Evolutionary conservation across 805 yeast species (phyloP).

Genomic region (Yarrowia sp.): DNA sequence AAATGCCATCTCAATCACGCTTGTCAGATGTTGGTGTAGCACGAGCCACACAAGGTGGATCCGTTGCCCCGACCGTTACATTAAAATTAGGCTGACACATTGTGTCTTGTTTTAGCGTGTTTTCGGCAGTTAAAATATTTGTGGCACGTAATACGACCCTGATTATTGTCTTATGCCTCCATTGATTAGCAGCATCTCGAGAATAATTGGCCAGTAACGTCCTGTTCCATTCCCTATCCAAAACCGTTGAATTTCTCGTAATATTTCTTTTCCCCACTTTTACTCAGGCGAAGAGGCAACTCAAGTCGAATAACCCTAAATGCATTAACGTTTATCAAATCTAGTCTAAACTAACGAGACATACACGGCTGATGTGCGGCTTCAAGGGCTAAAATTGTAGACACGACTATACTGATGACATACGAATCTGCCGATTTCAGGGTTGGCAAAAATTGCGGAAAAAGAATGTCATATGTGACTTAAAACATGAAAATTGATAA

Average conservation of each 20-base stretch:
- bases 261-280: neutral
- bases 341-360: neutral
- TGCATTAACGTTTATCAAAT: neutral
- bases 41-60: neutral
- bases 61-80: constrained; percentile 1
- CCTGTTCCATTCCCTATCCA: neutral
- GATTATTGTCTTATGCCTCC: neutral
- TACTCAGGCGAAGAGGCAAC: neutral
- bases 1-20: neutral
- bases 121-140: neutral
- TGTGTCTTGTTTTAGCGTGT: neutral
- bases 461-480: too few species aligned
- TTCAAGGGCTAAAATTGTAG: neutral
- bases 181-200: neutral
- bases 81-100: neutral
- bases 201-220: neutral
- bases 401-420: neutral
- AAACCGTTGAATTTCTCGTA: constrained; percentile 2
- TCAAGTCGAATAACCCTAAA: neutral
- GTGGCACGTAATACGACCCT: neutral
- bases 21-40: neutral
- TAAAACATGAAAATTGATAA: too few species aligned
- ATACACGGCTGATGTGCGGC: constrained; percentile 24
- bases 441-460: too few species aligned
- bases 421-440: neutral